Base-by-base conservation (phyloP, 768 basidiomycete genomes). In the Leccinum ochraceum region DNA sequence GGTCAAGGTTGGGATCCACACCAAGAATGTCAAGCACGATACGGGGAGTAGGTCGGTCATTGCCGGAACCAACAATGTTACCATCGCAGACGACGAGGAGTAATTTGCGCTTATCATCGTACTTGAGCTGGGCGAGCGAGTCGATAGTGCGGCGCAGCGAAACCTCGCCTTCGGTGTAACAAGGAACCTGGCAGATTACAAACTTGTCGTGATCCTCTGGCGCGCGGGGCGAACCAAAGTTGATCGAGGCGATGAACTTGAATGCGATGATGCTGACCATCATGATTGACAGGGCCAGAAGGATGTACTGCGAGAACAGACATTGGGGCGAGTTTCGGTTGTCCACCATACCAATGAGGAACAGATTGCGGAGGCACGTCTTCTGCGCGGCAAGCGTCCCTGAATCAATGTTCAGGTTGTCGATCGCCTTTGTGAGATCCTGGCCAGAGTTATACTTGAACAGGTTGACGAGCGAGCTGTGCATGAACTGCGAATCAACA, bases 151-250 rank as follows among this genome's bases (percentile, higher is more conserved):
- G 81, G 53, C 90, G 83, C 54, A 98, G 79, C 6, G 94, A 97
- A 14, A 79, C 72, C 63, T 95, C 90, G 64, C 95, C 96, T 81
- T 98, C 96, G 3, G 96, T 98, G 73, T 98, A 98, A 83, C 96
- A 98, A 30, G 96, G 96, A 0, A 98, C 94, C 70, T 98, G 96
- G 72, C 95, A 98, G 67, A 96, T 93, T 63, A 97, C 90, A 66
- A 97, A 96, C 76, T 97, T 96, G 79, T 97, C 94, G 71, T 95
- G 94, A 67, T 95, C 91, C 75, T 96, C 95, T 0, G 94, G 95
- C 6, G 91, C 90, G 59, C 93, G 86, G 17, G 85, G 74, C 4
- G 88, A 77, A 52, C 86, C 84, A 71, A 97, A 93, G 75, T 92
- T 89, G 74, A 97, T 80, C 0, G 94, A 94, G 2, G 93, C 92